Evolutionary conservation across 2,329 filamentous ascomycete genomes (phyloP), one percentile per base, ranked within the genome.

Genomic region (Byssothecium circinans): DNA sequence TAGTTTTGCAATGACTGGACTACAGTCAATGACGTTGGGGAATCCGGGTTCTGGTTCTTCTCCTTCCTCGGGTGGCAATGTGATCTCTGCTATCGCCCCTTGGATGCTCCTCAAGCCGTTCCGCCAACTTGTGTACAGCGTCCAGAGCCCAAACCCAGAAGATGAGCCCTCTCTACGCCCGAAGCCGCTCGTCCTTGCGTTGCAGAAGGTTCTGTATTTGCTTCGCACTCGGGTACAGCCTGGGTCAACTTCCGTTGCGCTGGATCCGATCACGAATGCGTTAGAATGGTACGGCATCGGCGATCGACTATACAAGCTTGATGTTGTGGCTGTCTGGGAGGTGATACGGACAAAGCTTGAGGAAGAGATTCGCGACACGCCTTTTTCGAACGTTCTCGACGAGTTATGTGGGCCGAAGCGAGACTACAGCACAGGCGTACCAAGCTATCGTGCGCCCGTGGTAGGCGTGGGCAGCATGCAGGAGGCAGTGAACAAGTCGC

Each of bases 81-180:
- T 76, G 44, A 71, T 83, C 8, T 81, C 81, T 18, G 78, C 80
- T 0, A 58, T 86, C n/a, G 77, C 79, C 2, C 74, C 81, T 1
- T 83, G 78, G 77, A 68, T 85, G 49, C 75, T 84, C 45, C 74
- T 84, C 49, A 76, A 74, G n/a, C 82, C 82, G 0, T 80, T 86
- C 60, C 76, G 81, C 50, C 70, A 78, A 33, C 69, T 84, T 20
- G 69, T 85, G 23, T 81, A 83, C 57, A 68, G 66, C 6, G 68
- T 77, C 32, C 64, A 76, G 50, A 66, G 76, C 3, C 68, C 78
- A n/a, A 71, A 78, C 47, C 74, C 77, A 43, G 67, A 74, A 19
- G 66, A 62, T 4, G 73, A 79, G 29, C 73, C 75, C 11, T 71
- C 75, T 19, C 56, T 66, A 33, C 75, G 72, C 39, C 79, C 79